Percentiles rank a stretch among this genome's conserved stretches.
These are phyloP conservation scores for Saprolegnia diclina DNA, from an alignment of 352 stramenopile genomes.

Conservation along the genomic window DNA sequence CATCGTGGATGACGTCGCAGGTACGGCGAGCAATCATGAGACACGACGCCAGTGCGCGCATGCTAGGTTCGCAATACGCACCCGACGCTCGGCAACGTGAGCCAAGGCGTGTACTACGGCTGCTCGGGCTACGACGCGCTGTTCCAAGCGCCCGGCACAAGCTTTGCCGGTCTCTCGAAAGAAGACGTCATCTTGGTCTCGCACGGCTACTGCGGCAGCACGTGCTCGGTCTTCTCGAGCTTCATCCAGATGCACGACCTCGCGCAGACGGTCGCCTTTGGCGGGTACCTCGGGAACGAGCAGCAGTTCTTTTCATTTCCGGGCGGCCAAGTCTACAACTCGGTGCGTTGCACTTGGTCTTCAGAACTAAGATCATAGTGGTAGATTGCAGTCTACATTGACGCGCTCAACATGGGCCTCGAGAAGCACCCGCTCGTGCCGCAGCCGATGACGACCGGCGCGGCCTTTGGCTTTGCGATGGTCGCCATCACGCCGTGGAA, in stretches of 20 bases:
- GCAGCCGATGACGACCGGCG: constrained; percentile 6
- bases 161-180: constrained; percentile 3
- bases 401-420: constrained; percentile 17
- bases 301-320: constrained; percentile 28
- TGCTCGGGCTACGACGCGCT: constrained; percentile 12
- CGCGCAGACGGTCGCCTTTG: constrained; percentile 25
- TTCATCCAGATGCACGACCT: constrained; percentile 25
- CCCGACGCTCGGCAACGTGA: constrained; percentile 16
- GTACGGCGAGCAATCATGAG: neutral
- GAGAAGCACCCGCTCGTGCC: constrained; percentile 20
- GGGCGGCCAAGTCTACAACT: constrained; percentile 26
- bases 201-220: constrained; percentile 27
- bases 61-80: neutral
- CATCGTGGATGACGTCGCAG: constrained; percentile 6
- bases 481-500: constrained; percentile 25
- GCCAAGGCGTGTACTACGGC: constrained; percentile 18
- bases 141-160: constrained; percentile 18
- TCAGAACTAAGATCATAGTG: neutral
- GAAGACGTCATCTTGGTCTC: constrained; percentile 23
- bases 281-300: constrained; percentile 7
- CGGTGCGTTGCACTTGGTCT: constrained; percentile 3
- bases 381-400: constrained; percentile 19
- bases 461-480: constrained; percentile 19
- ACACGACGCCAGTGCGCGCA: neutral
- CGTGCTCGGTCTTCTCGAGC: constrained; percentile 27